Evolutionary conservation across 2,329 filamentous ascomycete species (phyloP).

Genomic region (Colletotrichum gloeosporioides): DNA sequence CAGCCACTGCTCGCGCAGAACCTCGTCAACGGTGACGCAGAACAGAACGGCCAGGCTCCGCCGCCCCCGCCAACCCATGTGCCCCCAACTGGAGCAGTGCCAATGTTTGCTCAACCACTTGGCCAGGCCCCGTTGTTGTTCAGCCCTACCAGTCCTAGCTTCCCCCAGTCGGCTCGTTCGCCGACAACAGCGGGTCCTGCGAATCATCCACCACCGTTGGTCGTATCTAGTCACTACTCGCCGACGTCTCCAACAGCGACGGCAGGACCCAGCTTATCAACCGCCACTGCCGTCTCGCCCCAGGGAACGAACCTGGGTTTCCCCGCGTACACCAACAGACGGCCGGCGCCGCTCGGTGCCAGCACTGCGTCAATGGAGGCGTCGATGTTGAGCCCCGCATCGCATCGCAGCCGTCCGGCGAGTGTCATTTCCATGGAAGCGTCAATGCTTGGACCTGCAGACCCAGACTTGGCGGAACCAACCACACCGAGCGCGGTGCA

Average conservation of each 20-base stretch:
- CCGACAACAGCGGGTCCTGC: neutral
- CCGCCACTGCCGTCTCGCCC: slow-evolving; percentile 16
- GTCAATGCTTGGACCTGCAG: slow-evolving; percentile 12
- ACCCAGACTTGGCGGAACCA: neutral
- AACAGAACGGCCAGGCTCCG: neutral
- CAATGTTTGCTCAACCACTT: slow-evolving; percentile 18
- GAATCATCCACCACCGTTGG: slow-evolving; percentile 12
- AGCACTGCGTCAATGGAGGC: slow-evolving; percentile 23
- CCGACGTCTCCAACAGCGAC: neutral
- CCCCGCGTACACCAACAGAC: slow-evolving; percentile 8
- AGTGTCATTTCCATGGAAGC: slow-evolving; percentile 20
- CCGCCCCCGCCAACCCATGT: slow-evolving; percentile 15
- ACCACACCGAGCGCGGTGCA: slow-evolving; percentile 2
- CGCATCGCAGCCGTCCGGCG: slow-evolving; percentile 8
- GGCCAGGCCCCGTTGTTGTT: slow-evolving; percentile 11
- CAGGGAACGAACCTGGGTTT: slow-evolving; percentile 21
- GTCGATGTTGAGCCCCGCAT: slow-evolving; percentile 15
- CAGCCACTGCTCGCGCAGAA: slow-evolving; percentile 21
- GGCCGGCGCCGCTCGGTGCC: slow-evolving; percentile 14
- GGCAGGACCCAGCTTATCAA: neutral
- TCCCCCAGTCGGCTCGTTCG: slow-evolving; percentile 7
- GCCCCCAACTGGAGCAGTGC: neutral
- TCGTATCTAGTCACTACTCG: slow-evolving; percentile 16
- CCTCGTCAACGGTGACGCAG: slow-evolving; percentile 18
- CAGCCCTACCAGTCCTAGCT: slow-evolving; percentile 12